Evolutionary conservation across 192 early-diverging fungal species (phyloP), one percentile per base, ranked within the genome.

Genomic region (Cladochytrium replicatum): DNA sequence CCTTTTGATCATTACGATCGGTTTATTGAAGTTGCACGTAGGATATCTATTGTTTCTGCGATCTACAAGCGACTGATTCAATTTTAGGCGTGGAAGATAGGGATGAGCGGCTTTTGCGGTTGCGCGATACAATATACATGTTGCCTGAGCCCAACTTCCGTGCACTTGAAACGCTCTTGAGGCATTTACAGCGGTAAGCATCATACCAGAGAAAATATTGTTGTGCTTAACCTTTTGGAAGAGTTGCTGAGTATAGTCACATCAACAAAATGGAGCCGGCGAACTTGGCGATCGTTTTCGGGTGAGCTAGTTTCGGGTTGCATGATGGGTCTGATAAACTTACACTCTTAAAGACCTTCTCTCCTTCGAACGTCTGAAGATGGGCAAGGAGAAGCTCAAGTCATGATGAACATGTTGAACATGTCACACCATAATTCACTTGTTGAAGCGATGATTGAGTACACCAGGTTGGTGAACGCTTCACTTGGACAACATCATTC

Each of bases 41-140:
- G 27, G 75, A 81, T 32, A 52, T 70, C 23, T 46, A 44, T 40
- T 21, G 32, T 68, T 53, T 45, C 29, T 63, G 23, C 4, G 57
- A 29, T 46, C 61, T 31, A 48, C 61, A 56, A 53, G 51, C 29
- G 57, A n/a, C 41, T 21, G 2, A 34, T 21, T 52, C 48, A 4
- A 44, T 3, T 38, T 9, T 9, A 65, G 66, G 63, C 40, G 54
- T 73, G 28, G 53, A 56, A 21, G 81, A 85, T 29, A 84, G 85
- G 47, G 77, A 90, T 43, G 74, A 75, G 26, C 68, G 80, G 13
- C 69, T 88, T 48, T 79, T 74, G 50, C 62, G 68, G 31, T 61
- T 86, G 29, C 86, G 88, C 50, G 75, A 58, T 2, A 41, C 85
- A 29, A 63, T 90, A 17, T 83, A 84, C 30, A 15, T 46, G 23